Base-by-base conservation (phyloP, 805 yeast genomes). In the Komagataella pseudopastoris region DNA sequence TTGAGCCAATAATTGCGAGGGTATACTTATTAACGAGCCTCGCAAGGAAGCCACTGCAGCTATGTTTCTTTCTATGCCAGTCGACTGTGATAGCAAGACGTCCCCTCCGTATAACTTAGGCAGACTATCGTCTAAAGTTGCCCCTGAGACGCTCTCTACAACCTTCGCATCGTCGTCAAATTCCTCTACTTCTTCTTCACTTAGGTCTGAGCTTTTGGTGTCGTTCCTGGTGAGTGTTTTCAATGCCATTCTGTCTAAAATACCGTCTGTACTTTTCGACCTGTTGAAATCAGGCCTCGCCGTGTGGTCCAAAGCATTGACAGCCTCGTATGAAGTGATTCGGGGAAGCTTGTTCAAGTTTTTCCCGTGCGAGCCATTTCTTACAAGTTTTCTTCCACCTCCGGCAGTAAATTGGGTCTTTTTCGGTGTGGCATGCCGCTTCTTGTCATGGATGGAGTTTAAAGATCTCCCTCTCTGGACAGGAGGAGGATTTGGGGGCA, bases 181-280 rank as follows among this genome's bases (percentile, higher is more conserved):
- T n/a, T 63, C 60, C 16, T 71, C 75, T 1, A 68, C 75, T 52
- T 70, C 74, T 49, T 70, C 74, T 51, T 67, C 74, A 4, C 47
- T 45, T 60, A 56, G 16, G 54, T n/a, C 52, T 23, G 51, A 12
- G 6, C 36, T 23, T 23, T 16, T 20, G 20, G 36, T 36, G 43
- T 51, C 22, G 49, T 48, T 23, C 51, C 50, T 14, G 52, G 51
- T 20, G 39, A 30, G 39, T 3, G 44, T 10, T 8, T 18, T 16
- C 46, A 46, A 51, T 14, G 49, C 48, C 20, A 58, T 49, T 24
- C 60, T 59, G 12, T 57, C 46, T 14, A 52, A 44, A 2, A 64
- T 57, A 4, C 64, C 68, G 49, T 66, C 70, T 1, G 66, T 59
- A 20, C 67, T 62, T 46, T 66, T 66, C 45, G 69, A 65, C 51